Evolutionary conservation across 805 yeast species (phyloP), one percentile per base, ranked within the genome.

Genomic region (Limtongia smithiae): DNA sequence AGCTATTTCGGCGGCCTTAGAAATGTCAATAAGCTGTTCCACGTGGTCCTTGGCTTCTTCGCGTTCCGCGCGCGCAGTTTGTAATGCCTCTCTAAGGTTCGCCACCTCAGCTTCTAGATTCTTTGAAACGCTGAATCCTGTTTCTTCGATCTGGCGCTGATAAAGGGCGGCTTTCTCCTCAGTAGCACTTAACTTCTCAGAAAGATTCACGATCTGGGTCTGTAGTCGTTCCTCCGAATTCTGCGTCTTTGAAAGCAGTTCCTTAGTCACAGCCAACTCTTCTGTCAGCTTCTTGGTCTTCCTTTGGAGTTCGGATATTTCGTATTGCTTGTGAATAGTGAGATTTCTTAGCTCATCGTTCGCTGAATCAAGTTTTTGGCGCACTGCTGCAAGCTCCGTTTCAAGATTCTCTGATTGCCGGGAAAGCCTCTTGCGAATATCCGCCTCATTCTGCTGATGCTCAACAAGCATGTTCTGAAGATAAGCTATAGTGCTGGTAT

Each of bases 1-100:
- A 3, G 89, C 80, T 44, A 76, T 77, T 61, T 86, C 94, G 3
- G 87, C 79, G 12, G 84, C 79, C 44, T 68, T 67, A 0, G 89
- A 81, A 36, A 86, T 74, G 15, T 69, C 70, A 49, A 81, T 78
- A 62, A 82, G 77, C 56, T 83, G 81, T 14, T 72, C 72, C 9
- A 78, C 74, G 59, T 76, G 80, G n/a, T 75, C 70, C 55, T 77
- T 77, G 0, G 86, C 78, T 12, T 76, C 68, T 20, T 73, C 76
- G 48, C 83, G 71, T 46, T 82, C 86, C 38, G 72, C 70, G 46
- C 74, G 71, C 8, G 82, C 69, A 49, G 71, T 71, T 32, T 74
- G 74, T 17, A 78, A 63, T 38, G 76, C 77, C 11, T 66, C 58
- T 41, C 63, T 66, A 40, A 69, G 60, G 32, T 57, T 55, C 21